Conservation (phyloP, 108 stramenopile genomes). For the Schizochytrium sp. region DNA sequence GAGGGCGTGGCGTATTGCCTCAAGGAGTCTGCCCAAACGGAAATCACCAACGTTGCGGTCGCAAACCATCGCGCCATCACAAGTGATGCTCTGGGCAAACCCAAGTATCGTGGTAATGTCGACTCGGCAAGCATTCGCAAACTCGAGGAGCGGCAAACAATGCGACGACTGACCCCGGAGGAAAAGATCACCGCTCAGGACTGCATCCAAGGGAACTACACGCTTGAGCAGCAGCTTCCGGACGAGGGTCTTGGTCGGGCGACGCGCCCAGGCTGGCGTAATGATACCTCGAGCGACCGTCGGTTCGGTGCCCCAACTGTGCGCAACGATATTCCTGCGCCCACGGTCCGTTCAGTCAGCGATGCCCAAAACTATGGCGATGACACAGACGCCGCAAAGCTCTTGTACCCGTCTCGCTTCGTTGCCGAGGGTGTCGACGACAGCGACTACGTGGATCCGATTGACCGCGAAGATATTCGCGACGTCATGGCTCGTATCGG, state of each 20-base stretch:
- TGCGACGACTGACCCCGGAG: slow-evolving; percentile 11
- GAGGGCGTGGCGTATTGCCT: slow-evolving; percentile 45
- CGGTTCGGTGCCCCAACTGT: slow-evolving; percentile 56
- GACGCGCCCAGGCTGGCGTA: slow-evolving; percentile 58
- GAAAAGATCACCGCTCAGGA: slow-evolving; percentile 36
- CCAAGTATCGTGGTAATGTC: slow-evolving; percentile 40
- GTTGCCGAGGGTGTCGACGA: slow-evolving; percentile 51
- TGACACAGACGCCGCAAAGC: slow-evolving; percentile 40
- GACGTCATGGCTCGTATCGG: slow-evolving; percentile 27
- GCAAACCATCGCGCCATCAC: slow-evolving; percentile 28
- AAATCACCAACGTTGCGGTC: slow-evolving; percentile 26
- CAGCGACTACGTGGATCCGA: slow-evolving; percentile 38
- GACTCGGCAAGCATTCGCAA: background rate
- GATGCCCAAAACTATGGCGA: slow-evolving; percentile 69
- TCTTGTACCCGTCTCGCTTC: slow-evolving; percentile 46
- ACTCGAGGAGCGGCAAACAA: slow-evolving; percentile 17
- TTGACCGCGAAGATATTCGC: slow-evolving; percentile 36
- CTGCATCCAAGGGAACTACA: slow-evolving; percentile 46
- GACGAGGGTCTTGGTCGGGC: slow-evolving; percentile 55
- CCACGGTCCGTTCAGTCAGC: slow-evolving; percentile 47
- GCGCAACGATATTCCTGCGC: slow-evolving; percentile 53
- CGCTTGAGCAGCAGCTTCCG: slow-evolving; percentile 34
- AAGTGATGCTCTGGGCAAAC: slow-evolving; percentile 39
- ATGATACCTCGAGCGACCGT: slow-evolving; percentile 41
- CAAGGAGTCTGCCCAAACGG: slow-evolving; percentile 25